These are phyloP conservation scores for Eucalyptus lansdowneana DNA, from an alignment of 345 rosid genomes.

Conservation along the genomic window DNA sequence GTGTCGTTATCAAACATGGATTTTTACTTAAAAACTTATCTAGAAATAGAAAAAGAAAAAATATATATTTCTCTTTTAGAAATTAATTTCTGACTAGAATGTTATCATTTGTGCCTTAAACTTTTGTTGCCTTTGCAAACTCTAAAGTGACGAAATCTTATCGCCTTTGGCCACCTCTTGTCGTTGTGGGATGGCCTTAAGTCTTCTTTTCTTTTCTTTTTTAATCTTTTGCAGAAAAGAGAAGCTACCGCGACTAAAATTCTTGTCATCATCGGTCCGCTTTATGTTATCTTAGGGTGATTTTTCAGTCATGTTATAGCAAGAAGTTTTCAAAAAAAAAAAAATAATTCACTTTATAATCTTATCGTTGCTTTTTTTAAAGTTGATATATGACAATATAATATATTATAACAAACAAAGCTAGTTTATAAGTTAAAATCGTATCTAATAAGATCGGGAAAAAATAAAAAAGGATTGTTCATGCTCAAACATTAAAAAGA, in stretches of 20 bases:
- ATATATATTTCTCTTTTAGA: no score
- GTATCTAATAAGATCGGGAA: background rate
- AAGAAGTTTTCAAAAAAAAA: background rate
- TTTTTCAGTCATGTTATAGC: background rate
- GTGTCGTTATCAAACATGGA: rapidly evolving
- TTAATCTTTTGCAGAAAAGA: background rate
- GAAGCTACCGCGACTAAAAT: background rate
- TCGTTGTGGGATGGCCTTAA: background rate
- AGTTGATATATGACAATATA: background rate
- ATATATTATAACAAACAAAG: background rate
- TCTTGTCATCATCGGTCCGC: background rate
- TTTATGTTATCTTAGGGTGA: background rate
- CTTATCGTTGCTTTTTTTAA: background rate
- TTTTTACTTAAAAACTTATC: no score
- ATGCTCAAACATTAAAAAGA: background rate
- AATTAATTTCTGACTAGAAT: no score
- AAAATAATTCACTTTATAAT: background rate
- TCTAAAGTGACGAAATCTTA: background rate
- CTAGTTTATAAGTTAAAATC: background rate
- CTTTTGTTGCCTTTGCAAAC: background rate
- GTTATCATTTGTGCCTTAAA: no score
- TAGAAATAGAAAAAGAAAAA: no score
- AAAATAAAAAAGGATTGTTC: no score
- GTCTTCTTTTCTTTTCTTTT: background rate
- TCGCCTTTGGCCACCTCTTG: no score